Conservation (phyloP, 1,139 yeast species). For the Hansenula sp. region DNA sequence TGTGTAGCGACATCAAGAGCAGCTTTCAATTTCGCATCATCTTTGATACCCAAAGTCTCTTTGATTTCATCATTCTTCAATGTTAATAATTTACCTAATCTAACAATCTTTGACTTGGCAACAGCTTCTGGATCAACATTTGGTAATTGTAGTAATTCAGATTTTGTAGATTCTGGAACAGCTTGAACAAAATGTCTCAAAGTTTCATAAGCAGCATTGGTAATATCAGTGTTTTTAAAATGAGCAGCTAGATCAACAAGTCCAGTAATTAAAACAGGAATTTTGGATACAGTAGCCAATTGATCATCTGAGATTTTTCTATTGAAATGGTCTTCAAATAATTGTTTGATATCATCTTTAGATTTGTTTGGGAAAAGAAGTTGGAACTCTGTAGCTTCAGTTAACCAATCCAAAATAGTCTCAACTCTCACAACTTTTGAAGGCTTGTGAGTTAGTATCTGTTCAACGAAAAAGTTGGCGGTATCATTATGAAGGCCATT, state of each 20-base stretch:
- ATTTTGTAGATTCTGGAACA: conserved; percentile 50
- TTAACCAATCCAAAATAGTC: conserved; percentile 55
- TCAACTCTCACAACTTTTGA: conserved; percentile 61
- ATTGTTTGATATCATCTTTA: conserved; percentile 41
- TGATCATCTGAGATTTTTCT: conserved; percentile 41
- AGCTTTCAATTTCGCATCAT: conserved; percentile 38
- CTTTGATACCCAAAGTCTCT: conserved; percentile 51
- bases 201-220: conserved; percentile 58
- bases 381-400: conserved; percentile 60
- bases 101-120: conserved; percentile 41
- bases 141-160: conserved; percentile 79
- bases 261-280: conserved; percentile 67
- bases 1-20: conserved; percentile 57
- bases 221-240: conserved; percentile 69
- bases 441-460: conserved; percentile 70
- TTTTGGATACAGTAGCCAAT: conserved; percentile 53
- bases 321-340: conserved; percentile 54
- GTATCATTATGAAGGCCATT: conserved; percentile 81
- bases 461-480: conserved; percentile 66
- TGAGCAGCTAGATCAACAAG: conserved; percentile 76
- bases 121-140: conserved; percentile 48
- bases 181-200: conserved; percentile 79
- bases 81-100: conserved; percentile 65
- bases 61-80: conserved; percentile 51
- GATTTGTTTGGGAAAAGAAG: conserved; percentile 39